Evolutionary conservation across 2,329 filamentous ascomycete species (phyloP).

Genomic region (Xylariaceae sp.): DNA sequence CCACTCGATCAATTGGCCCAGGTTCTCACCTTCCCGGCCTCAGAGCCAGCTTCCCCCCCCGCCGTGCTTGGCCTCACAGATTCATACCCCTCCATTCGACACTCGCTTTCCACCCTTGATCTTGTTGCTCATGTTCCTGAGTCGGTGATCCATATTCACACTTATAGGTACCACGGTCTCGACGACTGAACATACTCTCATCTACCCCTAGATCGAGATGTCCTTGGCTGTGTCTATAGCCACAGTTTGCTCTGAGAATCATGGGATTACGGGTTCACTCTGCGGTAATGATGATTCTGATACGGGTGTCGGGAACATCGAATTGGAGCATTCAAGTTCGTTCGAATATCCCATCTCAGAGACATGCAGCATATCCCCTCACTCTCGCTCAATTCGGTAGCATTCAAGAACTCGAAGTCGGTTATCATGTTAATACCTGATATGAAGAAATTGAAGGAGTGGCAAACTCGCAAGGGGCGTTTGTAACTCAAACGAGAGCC

Average conservation of each 20-base stretch:
- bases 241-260: neutral
- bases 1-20: conserved; percentile 15
- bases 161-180: too few relatives aligned
- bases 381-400: conserved; percentile 3
- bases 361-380: neutral
- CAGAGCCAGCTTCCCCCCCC: too few relatives aligned
- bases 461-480: conserved; percentile 5
- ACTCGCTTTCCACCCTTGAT: neutral
- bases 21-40: neutral
- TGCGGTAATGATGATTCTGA: neutral
- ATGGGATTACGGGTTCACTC: neutral
- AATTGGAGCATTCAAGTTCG: neutral
- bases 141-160: neutral
- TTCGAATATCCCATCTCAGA: neutral
- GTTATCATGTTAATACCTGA: neutral
- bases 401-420: neutral
- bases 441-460: neutral
- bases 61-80: too few relatives aligned
- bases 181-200: neutral
- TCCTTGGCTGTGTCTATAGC: neutral
- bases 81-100: too few relatives aligned
- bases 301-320: neutral
- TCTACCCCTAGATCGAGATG: neutral
- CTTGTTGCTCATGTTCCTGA: neutral
- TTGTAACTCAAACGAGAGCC: conserved; percentile 33